Conservation (phyloP, 805 yeast genomes). For the Cyberlindnera maritima region DNA sequence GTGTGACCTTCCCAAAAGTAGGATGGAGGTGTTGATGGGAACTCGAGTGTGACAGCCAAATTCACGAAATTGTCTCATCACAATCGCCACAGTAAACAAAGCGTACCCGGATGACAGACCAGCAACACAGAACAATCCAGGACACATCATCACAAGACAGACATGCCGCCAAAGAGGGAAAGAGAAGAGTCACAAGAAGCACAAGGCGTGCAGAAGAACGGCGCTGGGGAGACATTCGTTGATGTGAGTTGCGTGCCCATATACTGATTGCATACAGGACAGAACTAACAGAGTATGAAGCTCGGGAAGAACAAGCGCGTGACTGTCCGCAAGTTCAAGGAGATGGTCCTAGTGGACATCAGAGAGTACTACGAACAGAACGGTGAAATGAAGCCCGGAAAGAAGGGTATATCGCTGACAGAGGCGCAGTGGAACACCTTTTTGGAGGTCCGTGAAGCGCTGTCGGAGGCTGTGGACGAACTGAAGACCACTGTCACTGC, state of each 20-base stretch:
- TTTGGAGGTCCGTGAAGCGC: slow-evolving; percentile 43
- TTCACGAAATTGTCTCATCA: too few species aligned
- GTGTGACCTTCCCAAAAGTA: neutral
- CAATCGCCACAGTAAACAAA: too few species aligned
- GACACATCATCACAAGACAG: neutral
- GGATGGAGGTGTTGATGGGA: too few species aligned
- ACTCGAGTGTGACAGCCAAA: too few species aligned
- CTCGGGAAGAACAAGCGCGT: slow-evolving; percentile 64
- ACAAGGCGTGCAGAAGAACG: too few species aligned
- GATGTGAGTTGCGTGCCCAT: slow-evolving; percentile 10
- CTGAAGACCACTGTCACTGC: neutral
- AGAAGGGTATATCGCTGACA: slow-evolving; percentile 66
- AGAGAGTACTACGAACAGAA: slow-evolving; percentile 74
- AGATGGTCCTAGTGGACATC: slow-evolving; percentile 68
- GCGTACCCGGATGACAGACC: too few species aligned
- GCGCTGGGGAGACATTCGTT: slow-evolving; percentile 11
- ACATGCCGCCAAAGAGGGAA: slow-evolving; percentile 7
- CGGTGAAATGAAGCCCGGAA: slow-evolving; percentile 74
- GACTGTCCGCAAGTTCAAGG: slow-evolving; percentile 70
- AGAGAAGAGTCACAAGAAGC: neutral
- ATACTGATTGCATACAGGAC: too few species aligned
- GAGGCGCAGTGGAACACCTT: slow-evolving; percentile 52
- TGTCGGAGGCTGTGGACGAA: slow-evolving; percentile 46
- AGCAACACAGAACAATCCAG: too few species aligned
- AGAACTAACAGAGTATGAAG: too few species aligned